Percentiles rank a stretch among this genome's conserved stretches.
These are phyloP conservation scores for Cenchrus americanus DNA, from an alignment of 176 grass and related monocot genomes.

Conservation along the genomic window DNA sequence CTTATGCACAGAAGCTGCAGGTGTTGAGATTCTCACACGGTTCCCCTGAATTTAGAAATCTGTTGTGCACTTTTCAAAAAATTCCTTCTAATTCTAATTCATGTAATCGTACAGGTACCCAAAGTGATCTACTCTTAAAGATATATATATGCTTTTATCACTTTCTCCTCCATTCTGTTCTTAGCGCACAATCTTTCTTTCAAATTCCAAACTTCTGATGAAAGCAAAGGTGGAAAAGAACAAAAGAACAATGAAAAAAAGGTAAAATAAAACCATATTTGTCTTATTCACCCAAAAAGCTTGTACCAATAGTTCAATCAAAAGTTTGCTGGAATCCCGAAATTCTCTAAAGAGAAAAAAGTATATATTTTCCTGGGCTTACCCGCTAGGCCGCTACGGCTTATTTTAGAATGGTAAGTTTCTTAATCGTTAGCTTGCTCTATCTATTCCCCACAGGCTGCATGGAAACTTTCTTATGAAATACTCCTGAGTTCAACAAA, in stretches of 20 bases:
- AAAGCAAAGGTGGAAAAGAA: constrained; percentile 60
- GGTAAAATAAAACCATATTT: constrained; percentile 18
- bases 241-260: constrained; percentile 22
- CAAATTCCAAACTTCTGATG: constrained; percentile 42
- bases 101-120: constrained; percentile 10
- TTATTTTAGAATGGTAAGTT: not conserved
- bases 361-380: not conserved
- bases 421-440: not conserved
- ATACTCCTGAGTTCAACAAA: constrained; percentile 16
- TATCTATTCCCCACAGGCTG: not conserved
- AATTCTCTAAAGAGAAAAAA: not conserved
- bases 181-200: not conserved
- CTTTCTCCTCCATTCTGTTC: constrained; percentile 30
- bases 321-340: not conserved
- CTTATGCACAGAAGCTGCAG: constrained; percentile 29
- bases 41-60: constrained; percentile 37
- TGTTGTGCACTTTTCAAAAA: constrained; percentile 34
- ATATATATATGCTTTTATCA: constrained; percentile 6
- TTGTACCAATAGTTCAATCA: not conserved
- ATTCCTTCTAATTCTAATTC: constrained; percentile 31
- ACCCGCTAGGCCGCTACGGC: not conserved
- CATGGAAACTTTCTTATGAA: not conserved
- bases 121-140: not conserved
- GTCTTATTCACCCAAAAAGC: constrained; percentile 28
- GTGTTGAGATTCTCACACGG: constrained; percentile 32